Base-by-base conservation (phyloP, 257 asterid genomes). In the Fraxinus excelsior region DNA sequence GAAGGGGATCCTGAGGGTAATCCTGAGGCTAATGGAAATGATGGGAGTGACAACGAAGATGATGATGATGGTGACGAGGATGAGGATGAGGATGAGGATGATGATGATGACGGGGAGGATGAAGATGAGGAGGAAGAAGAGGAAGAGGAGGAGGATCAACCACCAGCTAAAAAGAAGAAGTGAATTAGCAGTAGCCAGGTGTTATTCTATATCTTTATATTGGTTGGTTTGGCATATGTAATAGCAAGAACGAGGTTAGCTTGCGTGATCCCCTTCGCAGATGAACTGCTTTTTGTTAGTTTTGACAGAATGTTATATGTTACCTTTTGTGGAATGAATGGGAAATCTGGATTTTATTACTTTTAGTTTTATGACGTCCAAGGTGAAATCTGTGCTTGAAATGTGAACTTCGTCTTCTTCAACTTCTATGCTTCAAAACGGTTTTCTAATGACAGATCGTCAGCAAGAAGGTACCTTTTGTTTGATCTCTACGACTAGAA, bases 91-190 rank as follows among this genome's bases (percentile, higher is more conserved):
- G 93, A 67, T 0, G 94, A 69, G 0, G 94, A 81, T 0, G 97
- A 80, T 0, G 96, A 82, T 0, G 96, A 69, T 0, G 97, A 73
- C 0, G 93, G 78, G 0, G 96, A 82, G 0, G 96, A 84, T 0
- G 97, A 86, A 0, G 96, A 84, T 0, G 92, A 87, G 0, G 97
- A 91, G 0, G 42, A 38, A 1, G 49, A 42, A 0, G 49, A 42
- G 4, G 49, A 42, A 4, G 97, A 92, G 0, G 96, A 92, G 11
- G 96, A 89, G 81, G 92, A 93, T 25, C 89, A 91, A 82, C 98
- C 98, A 74, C 98, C 98, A 3, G 87, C 96, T 6, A 92, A 92
- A 92, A 92, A 91, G 88, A 92, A 92, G 78, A 92, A 93, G 86
- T 91, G 83, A 92, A 75, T 80, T n/a, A 78, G 80, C 19, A 29